Conservation (phyloP, 2,329 filamentous ascomycete species). For the Fusarium sp. region DNA sequence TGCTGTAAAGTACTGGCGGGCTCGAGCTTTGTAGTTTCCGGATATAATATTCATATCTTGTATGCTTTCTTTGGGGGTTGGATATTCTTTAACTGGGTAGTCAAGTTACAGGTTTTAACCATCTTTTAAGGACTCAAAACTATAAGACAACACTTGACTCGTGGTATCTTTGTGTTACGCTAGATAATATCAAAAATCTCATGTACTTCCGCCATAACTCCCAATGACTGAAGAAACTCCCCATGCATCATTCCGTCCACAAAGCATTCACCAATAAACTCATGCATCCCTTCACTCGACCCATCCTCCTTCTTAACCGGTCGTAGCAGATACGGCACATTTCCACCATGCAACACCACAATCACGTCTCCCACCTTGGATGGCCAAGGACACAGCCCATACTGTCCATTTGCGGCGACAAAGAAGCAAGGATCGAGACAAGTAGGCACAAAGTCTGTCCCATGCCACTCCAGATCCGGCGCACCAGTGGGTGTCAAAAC, state of each 20-base stretch:
- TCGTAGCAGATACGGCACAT: slow-evolving; percentile 26
- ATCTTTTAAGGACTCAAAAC: neutral
- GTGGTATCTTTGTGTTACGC: neutral
- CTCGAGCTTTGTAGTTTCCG: neutral
- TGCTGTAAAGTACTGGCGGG: slow-evolving; percentile 7
- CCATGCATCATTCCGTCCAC: slow-evolving; percentile 29
- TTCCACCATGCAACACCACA: slow-evolving; percentile 18
- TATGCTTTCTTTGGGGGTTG: neutral
- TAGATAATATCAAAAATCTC: slow-evolving; percentile 10
- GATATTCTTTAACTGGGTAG: neutral
- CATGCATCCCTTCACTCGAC: neutral
- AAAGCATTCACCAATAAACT: slow-evolving; percentile 29
- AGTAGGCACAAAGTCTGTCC: neutral
- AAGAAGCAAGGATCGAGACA: slow-evolving; percentile 30
- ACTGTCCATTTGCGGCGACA: neutral
- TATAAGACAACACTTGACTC: neutral
- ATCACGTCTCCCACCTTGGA: slow-evolving; percentile 23
- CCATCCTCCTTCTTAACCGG: neutral
- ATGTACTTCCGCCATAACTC: neutral
- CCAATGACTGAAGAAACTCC: neutral
- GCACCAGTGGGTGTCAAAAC: neutral
- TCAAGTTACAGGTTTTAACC: neutral
- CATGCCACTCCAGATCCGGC: neutral
- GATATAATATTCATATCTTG: neutral
- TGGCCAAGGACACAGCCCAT: slow-evolving; percentile 29